Percentiles rank a stretch among this genome's conserved stretches.
Conservation (phyloP, 2,329 filamentous ascomycete genomes). For the Ampelomyces quisqualis region DNA sequence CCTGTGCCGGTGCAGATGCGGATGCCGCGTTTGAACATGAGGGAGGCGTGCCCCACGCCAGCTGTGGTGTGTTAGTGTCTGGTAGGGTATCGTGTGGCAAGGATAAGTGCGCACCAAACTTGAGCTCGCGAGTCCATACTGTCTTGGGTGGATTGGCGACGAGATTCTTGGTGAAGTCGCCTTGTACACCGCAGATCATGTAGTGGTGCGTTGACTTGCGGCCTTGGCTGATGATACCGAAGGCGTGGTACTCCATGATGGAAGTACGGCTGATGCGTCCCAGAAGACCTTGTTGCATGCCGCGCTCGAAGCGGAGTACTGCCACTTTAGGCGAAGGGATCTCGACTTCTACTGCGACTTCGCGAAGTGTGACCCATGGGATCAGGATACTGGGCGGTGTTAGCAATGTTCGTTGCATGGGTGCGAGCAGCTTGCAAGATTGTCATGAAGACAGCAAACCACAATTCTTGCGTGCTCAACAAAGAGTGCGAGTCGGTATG, state of each 20-base stretch:
- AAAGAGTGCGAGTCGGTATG: conserved; percentile 26
- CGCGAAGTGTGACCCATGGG: conserved; percentile 40
- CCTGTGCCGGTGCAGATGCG: conserved; percentile 41
- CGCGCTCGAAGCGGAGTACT: conserved; percentile 36
- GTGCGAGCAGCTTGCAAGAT: conserved; percentile 29
- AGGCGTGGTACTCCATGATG: conserved; percentile 43
- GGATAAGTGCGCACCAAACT: conserved; percentile 34
- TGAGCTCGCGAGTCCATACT: conserved; percentile 39
- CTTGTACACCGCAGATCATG: conserved; percentile 43
- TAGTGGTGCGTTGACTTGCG: conserved; percentile 34
- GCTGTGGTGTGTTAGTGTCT: conserved; percentile 24
- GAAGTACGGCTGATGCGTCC: conserved; percentile 40
- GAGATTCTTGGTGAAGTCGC: conserved; percentile 39
- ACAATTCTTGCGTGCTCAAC: conserved; percentile 38
- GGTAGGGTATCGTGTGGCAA: background rate
- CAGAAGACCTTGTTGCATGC: conserved; percentile 41
- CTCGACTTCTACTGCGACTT: conserved; percentile 38
- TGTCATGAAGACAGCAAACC: conserved; percentile 42
- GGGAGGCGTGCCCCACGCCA: conserved; percentile 38
- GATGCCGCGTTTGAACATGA: conserved; percentile 41
- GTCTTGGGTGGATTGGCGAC: conserved; percentile 37
- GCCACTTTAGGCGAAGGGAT: conserved; percentile 41
- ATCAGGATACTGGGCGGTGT: conserved; percentile 28
- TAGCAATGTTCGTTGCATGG: conserved; percentile 2
- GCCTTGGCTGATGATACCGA: conserved; percentile 41